Evolutionary conservation across 441 rosid species (phyloP).

Genomic region (Hura crepitans): DNA sequence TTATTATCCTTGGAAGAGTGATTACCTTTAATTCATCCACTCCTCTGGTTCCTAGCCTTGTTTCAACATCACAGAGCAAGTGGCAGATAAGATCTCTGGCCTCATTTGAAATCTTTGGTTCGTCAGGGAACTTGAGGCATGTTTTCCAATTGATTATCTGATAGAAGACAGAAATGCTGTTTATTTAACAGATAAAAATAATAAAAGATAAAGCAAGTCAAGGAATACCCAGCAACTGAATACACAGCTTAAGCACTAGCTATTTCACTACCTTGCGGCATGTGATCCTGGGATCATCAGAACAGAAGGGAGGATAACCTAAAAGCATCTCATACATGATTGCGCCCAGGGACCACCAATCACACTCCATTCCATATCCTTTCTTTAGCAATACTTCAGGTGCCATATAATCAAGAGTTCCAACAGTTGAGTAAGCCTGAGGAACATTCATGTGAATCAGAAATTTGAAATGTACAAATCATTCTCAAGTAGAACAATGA

Average conservation of each 20-base stretch:
- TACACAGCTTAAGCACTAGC: constrained; percentile 37
- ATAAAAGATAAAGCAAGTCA: neutral
- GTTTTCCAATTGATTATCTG: constrained; percentile 90
- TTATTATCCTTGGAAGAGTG: constrained; percentile 8
- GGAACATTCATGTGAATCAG: constrained; percentile 18
- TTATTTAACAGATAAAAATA: constrained; percentile 19
- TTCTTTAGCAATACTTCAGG: constrained; percentile 87
- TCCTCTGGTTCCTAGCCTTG: constrained; percentile 85
- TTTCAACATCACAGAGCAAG: constrained; percentile 88
- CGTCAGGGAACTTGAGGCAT: constrained; percentile 92
- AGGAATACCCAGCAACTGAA: constrained; percentile 17
- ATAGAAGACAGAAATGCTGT: constrained; percentile 23
- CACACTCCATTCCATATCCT: constrained; percentile 94
- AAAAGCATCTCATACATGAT: constrained; percentile 90
- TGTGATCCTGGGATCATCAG: constrained; percentile 87
- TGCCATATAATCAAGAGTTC: constrained; percentile 97
- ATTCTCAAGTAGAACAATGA: constrained; percentile 15
- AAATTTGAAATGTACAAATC: constrained; percentile 13
- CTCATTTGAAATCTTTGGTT: constrained; percentile 75
- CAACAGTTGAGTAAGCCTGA: constrained; percentile 95
- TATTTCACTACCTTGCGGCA: constrained; percentile 84
- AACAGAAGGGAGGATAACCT: constrained; percentile 92
- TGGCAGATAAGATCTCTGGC: constrained; percentile 81
- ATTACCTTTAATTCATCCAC: constrained; percentile 83
- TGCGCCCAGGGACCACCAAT: constrained; percentile 98